phyloP scores from a whole-genome alignment of 768 basidiomycete species.

The Daedaleopsis nitida region DNA sequence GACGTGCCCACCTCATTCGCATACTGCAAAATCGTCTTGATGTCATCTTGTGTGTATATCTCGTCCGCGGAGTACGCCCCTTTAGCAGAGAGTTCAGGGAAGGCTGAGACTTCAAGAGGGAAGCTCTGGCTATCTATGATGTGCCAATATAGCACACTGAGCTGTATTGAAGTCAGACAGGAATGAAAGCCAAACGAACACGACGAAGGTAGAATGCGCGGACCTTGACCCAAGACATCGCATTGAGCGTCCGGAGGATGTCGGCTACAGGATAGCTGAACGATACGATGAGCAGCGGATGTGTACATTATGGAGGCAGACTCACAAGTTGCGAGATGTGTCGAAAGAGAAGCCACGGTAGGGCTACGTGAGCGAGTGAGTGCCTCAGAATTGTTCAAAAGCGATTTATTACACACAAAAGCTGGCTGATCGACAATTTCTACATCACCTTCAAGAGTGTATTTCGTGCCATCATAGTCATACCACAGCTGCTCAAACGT shows the following conservation, averaged over 20 bases:
- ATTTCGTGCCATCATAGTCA: conserved; percentile 33
- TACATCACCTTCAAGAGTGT: conserved; percentile 43
- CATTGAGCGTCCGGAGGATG: conserved; percentile 48
- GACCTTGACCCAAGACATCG: conserved; percentile 56
- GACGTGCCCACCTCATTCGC: conserved; percentile 63
- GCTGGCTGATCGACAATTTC: conserved; percentile 48
- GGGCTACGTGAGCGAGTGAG: conserved; percentile 40
- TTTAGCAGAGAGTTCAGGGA: conserved; percentile 56
- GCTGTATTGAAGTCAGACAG: conserved; percentile 35
- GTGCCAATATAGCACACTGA: conserved; percentile 86
- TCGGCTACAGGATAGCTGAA: conserved; percentile 41
- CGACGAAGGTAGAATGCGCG: background rate
- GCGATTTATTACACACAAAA: conserved; percentile 35
- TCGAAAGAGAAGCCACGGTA: conserved; percentile 82
- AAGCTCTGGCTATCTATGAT: conserved; percentile 81
- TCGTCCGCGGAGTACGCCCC: conserved; percentile 67
- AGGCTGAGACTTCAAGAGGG: conserved; percentile 65
- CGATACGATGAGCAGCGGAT: background rate
- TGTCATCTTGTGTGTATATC: conserved; percentile 57
- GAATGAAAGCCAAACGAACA: background rate
- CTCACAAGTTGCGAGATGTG: conserved; percentile 74
- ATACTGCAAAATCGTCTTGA: conserved; percentile 63
- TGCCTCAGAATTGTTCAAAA: background rate
- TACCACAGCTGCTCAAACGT: conserved; percentile 62
- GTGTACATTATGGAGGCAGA: background rate